Evolutionary conservation across 2,329 filamentous ascomycete species (phyloP).

Genomic region (Cercospora citrullina): DNA sequence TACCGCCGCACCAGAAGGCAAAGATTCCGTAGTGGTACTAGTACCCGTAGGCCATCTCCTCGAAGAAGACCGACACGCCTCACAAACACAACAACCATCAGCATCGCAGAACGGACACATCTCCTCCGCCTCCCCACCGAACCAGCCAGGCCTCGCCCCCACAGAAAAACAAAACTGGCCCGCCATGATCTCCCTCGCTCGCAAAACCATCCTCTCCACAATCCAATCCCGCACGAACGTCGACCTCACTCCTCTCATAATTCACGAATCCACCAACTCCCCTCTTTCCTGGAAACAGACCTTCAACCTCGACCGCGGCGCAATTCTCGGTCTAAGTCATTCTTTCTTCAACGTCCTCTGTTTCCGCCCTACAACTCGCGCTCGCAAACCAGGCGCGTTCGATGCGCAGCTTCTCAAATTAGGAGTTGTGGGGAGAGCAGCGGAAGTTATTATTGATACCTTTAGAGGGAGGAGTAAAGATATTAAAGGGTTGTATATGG

Average conservation of each 20-base stretch:
- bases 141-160: slow-evolving; percentile 42
- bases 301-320: slow-evolving; percentile 75
- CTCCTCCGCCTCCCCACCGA: slow-evolving; percentile 32
- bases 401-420: slow-evolving; percentile 38
- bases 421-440: slow-evolving; percentile 31
- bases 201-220: slow-evolving; percentile 61
- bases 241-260: slow-evolving; percentile 52
- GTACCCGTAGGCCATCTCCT: slow-evolving; percentile 71
- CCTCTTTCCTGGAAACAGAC: slow-evolving; percentile 63
- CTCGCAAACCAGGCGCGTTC: slow-evolving; percentile 45
- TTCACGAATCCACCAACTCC: slow-evolving; percentile 65
- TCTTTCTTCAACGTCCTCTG: slow-evolving; percentile 72
- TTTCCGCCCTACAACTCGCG: slow-evolving; percentile 65
- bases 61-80: slow-evolving; percentile 24
- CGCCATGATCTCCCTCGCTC: slow-evolving; percentile 59
- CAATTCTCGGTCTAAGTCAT: slow-evolving; percentile 70
- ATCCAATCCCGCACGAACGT: slow-evolving; percentile 62
- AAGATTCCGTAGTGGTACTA: slow-evolving; percentile 67
- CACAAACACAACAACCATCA: slow-evolving; percentile 33
- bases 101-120: slow-evolving; percentile 20
- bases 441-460: slow-evolving; percentile 32
- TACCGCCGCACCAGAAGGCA: slow-evolving; percentile 64
- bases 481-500: slow-evolving; percentile 63
- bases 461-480: slow-evolving; percentile 33
- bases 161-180: slow-evolving; percentile 60